Percentiles rank a stretch among this genome's conserved stretches.
phyloP scores from a whole-genome alignment of 306 rosid species.

The Fragaria ananassa region DNA sequence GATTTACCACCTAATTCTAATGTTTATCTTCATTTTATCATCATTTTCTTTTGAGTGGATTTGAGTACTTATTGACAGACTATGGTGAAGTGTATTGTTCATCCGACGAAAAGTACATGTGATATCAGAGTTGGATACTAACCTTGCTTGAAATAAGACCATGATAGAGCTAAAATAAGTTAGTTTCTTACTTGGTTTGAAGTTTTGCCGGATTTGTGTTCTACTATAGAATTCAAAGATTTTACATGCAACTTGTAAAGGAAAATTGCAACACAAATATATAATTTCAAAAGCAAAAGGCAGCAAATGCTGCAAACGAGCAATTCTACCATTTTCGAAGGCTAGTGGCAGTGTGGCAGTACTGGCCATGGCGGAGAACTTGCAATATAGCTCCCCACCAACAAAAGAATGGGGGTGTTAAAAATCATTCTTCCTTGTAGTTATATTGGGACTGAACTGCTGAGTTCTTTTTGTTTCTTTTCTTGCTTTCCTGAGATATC shows the following conservation, averaged over 20 bases:
- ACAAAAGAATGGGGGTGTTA: constrained; percentile 37
- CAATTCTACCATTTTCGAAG: constrained; percentile 14
- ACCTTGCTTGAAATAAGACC: too few species aligned
- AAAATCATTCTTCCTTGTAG: constrained; percentile 16
- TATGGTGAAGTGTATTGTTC: too few species aligned
- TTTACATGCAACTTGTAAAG: neutral
- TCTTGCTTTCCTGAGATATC: neutral
- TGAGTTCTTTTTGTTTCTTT: neutral
- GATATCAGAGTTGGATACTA: too few species aligned
- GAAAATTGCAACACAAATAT: neutral
- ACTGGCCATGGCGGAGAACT: constrained; percentile 32
- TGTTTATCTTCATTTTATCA: too few species aligned
- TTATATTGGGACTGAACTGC: neutral
- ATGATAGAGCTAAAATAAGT: too few species aligned
- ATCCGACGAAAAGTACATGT: too few species aligned
- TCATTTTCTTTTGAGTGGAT: too few species aligned
- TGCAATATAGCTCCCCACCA: constrained; percentile 35
- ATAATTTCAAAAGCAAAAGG: constrained; percentile 9
- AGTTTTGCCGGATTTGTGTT: too few species aligned
- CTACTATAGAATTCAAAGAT: too few species aligned
- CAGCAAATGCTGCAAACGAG: constrained; percentile 8
- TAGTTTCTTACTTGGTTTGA: too few species aligned
- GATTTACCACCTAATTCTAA: too few species aligned
- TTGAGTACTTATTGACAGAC: too few species aligned
- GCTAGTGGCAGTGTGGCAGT: neutral